phyloP scores from a whole-genome alignment of 2,329 filamentous ascomycete genomes.

The Samsoniella hepiali region DNA sequence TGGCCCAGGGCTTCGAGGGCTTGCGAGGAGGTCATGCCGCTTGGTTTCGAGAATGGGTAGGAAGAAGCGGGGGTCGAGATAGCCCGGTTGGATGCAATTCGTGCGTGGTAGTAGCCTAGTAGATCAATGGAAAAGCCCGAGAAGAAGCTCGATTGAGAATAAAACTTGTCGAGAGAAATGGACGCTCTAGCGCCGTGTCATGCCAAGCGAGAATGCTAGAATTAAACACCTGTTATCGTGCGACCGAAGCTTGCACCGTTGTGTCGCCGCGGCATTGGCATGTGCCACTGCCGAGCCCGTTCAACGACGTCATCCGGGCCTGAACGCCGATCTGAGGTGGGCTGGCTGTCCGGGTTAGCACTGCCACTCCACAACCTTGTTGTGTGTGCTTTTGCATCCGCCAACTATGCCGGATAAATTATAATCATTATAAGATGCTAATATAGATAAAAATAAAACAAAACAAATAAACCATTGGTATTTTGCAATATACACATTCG shows the following conservation, averaged over 20 bases:
- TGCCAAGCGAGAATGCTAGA: not conserved
- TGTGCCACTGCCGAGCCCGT: not conserved
- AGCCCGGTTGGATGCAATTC: too few species aligned
- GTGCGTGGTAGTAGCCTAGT: too few species aligned
- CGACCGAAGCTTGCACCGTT: not conserved
- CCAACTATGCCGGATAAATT: not conserved
- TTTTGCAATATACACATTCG: not conserved
- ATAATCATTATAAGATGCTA: too few species aligned
- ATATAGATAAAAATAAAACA: too few species aligned
- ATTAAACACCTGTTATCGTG: not conserved
- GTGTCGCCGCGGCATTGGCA: not conserved
- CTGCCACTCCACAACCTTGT: not conserved
- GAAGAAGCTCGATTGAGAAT: too few species aligned
- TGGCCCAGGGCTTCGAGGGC: slow-evolving; percentile 73
- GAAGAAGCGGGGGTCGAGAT: not conserved
- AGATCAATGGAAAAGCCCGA: too few species aligned
- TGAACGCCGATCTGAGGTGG: not conserved
- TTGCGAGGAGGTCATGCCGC: slow-evolving; percentile 31
- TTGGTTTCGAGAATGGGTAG: not conserved
- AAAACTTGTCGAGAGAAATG: not conserved
- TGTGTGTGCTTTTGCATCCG: not conserved
- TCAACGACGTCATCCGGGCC: slow-evolving; percentile 9
- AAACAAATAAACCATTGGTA: not conserved
- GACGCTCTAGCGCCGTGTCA: not conserved
- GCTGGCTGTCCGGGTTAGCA: not conserved